phyloP scores from a whole-genome alignment of 2,329 filamentous ascomycete genomes.

The Colletotrichum australisinense region DNA sequence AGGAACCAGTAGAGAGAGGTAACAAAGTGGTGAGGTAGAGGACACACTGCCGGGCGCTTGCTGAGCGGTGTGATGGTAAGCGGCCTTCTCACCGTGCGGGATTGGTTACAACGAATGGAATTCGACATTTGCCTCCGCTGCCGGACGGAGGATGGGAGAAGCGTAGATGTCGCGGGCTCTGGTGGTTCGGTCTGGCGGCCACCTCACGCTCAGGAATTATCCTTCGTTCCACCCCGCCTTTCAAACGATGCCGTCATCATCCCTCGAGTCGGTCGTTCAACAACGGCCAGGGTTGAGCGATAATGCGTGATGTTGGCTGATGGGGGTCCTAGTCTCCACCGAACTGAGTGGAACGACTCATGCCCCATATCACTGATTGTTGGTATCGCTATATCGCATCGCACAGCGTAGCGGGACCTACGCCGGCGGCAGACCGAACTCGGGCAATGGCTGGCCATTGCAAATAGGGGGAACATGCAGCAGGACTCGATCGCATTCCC shows the following conservation, averaged over 20 bases:
- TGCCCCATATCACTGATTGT: conserved; percentile 14
- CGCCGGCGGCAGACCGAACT: not conserved
- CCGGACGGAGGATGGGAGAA: not conserved
- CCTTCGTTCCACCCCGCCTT: conserved; percentile 19
- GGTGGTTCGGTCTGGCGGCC: not conserved
- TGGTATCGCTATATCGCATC: conserved; percentile 8
- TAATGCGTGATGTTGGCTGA: conserved; percentile 12
- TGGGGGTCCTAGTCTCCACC: conserved; percentile 1
- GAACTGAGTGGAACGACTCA: conserved; percentile 13
- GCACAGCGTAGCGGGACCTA: not conserved
- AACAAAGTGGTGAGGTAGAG: not conserved
- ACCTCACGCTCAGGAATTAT: conserved; percentile 9
- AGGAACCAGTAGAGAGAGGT: conserved; percentile 1
- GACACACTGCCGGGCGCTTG: conserved; percentile 1
- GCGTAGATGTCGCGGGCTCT: not conserved
- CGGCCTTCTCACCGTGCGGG: conserved; percentile 11
- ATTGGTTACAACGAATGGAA: conserved; percentile 7
- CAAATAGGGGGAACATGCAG: conserved; percentile 16
- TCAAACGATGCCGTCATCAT: conserved; percentile 31
- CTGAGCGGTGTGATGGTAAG: conserved; percentile 28
- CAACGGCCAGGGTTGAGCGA: conserved; percentile 8
- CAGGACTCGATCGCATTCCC: conserved; percentile 31
- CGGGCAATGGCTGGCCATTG: not conserved
- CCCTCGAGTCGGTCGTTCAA: conserved; percentile 5
- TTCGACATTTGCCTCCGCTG: not conserved